Evolutionary conservation across 2,329 filamentous ascomycete genomes (phyloP).

Genomic region (Alternaria brassicae): DNA sequence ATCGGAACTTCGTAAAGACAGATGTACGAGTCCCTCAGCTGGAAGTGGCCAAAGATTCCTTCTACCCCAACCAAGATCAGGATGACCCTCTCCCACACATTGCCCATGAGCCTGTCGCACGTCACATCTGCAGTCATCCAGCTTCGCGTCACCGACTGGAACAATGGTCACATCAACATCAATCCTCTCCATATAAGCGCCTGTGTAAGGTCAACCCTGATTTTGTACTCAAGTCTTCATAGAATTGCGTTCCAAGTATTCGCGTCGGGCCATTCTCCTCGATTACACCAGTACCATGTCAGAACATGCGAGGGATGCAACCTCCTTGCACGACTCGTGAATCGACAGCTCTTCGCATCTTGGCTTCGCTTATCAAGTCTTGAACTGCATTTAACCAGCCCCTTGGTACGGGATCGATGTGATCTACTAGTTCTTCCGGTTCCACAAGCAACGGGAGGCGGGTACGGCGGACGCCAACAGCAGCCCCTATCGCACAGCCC

Average conservation of each 20-base stretch:
- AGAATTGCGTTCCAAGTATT: neutral
- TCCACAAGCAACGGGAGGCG: constrained; percentile 1
- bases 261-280: neutral
- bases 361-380: neutral
- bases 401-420: neutral
- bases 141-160: neutral
- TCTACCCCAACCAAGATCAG: constrained; percentile 1
- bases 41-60: neutral
- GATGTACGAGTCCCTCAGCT: neutral
- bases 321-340: neutral
- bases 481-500: neutral
- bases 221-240: neutral
- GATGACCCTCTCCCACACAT: neutral
- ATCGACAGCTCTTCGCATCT: neutral
- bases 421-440: neutral
- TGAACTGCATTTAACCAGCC: neutral
- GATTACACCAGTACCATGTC: neutral
- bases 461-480: neutral
- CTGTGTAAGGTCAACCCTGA: neutral
- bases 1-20: neutral
- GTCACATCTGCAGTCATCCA: neutral
- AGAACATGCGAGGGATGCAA: neutral
- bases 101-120: neutral
- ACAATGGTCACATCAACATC: neutral
- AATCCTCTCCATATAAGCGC: neutral